phyloP scores from a whole-genome alignment of 768 basidiomycete species.

The Suillus luteus region DNA sequence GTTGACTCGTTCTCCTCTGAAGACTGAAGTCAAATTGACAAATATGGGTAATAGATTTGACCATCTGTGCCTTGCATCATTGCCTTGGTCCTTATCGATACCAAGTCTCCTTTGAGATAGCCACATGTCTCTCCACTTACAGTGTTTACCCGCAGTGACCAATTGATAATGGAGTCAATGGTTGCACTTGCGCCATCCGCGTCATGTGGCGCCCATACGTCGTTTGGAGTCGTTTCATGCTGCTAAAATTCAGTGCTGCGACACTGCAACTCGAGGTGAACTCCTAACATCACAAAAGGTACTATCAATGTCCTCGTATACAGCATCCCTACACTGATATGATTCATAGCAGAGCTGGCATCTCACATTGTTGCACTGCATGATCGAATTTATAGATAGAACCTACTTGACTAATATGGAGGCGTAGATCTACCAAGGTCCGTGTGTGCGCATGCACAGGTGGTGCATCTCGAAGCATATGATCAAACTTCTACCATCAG shows the following conservation, averaged over 20 bases:
- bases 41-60: neutral
- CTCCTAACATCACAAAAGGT: neutral
- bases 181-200: neutral
- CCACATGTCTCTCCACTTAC: neutral
- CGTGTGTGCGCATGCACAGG: neutral
- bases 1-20: neutral
- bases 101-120: neutral
- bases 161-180: neutral
- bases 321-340: neutral
- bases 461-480: conserved; percentile 2
- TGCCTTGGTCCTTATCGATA: neutral
- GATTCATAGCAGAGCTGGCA: neutral
- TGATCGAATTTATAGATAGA: conserved; percentile 5
- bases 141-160: neutral
- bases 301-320: neutral
- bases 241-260: too few relatives aligned
- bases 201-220: neutral
- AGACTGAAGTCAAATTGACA: neutral
- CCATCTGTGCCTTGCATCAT: neutral
- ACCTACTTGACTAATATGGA: neutral
- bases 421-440: neutral
- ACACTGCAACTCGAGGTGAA: neutral
- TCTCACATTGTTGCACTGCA: neutral
- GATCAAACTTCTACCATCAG: conserved; percentile 3
- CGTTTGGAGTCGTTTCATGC: neutral